Percentiles rank a stretch among this genome's conserved stretches.
These are phyloP conservation scores for Arabidopsis hybrid DNA, from an alignment of 441 rosid genomes.

Conservation along the genomic window DNA sequence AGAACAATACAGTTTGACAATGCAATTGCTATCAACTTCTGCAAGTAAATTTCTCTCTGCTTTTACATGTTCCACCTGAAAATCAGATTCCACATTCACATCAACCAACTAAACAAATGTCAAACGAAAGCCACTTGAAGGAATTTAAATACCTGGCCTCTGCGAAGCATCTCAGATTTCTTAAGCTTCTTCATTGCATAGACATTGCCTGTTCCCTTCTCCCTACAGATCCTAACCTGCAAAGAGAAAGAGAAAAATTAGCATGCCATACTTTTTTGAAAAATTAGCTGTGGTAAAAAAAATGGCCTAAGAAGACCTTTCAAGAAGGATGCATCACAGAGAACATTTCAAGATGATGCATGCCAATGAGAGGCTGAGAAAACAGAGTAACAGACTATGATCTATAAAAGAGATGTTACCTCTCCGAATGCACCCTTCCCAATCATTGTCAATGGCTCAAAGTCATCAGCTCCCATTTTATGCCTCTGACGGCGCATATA, in stretches of 20 bases:
- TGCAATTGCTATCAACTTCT: conserved; percentile 97
- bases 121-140: neutral
- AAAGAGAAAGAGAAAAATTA: neutral
- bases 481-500: conserved; percentile 96
- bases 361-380: neutral
- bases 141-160: conserved; percentile 76
- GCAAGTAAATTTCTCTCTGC: conserved; percentile 98
- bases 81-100: conserved; percentile 39
- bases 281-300: neutral
- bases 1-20: conserved; percentile 90
- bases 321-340: neutral
- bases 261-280: neutral
- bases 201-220: conserved; percentile 86
- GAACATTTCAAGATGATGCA: neutral
- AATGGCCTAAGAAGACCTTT: neutral
- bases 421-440: conserved; percentile 99
- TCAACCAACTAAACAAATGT: conserved; percentile 34
- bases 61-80: conserved; percentile 96
- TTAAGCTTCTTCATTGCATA: conserved; percentile 98
- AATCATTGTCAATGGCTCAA: conserved; percentile 97
- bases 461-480: conserved; percentile 98
- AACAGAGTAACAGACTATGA: neutral
- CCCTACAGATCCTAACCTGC: conserved; percentile 90
- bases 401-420: conserved; percentile 48
- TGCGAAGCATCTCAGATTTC: conserved; percentile 98